phyloP scores from a whole-genome alignment of 495 filamentous ascomycete genomes.

The Aspergillus avenaceus region DNA sequence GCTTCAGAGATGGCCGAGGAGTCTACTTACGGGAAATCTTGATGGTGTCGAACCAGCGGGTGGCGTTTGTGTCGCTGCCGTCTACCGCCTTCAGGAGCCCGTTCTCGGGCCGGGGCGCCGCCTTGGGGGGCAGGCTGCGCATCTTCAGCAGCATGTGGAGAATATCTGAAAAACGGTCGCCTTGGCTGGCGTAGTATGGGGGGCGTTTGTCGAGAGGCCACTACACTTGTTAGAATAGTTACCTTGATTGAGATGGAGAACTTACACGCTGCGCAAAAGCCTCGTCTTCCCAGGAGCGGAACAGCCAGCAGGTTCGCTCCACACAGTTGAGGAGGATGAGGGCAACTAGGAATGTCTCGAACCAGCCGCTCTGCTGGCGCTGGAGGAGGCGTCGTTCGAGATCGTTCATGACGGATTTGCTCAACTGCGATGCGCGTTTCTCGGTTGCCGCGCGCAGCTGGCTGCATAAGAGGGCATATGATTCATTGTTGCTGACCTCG shows the following conservation, averaged over 20 bases:
- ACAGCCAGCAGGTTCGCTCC: constrained; percentile 80
- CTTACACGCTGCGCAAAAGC: constrained; percentile 38
- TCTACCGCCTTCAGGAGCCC: constrained; percentile 50
- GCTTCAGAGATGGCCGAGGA: no score
- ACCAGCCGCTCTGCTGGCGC: constrained; percentile 64
- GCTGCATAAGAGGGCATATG: constrained; percentile 53
- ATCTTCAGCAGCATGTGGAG: constrained; percentile 72
- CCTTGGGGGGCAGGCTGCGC: constrained; percentile 65
- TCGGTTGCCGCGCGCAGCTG: constrained; percentile 75
- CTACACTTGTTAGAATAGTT: constrained; percentile 12
- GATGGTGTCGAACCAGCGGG: constrained; percentile 59
- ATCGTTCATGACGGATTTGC: constrained; percentile 66
- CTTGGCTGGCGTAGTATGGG: constrained; percentile 62
- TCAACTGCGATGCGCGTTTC: constrained; percentile 61
- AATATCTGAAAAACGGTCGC: constrained; percentile 66
- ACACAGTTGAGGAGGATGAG: constrained; percentile 74
- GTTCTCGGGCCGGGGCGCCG: constrained; percentile 44
- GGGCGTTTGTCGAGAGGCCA: constrained; percentile 75
- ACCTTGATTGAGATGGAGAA: not conserved
- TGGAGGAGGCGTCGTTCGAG: constrained; percentile 72
- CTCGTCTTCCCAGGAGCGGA: constrained; percentile 68
- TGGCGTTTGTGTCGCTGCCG: constrained; percentile 47
- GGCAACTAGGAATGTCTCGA: constrained; percentile 70
- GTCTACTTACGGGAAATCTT: constrained; percentile 52
- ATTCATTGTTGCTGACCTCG: constrained; percentile 39